Conservation (phyloP, 345 rosid genomes). For the Eucalyptus melliodora region DNA sequence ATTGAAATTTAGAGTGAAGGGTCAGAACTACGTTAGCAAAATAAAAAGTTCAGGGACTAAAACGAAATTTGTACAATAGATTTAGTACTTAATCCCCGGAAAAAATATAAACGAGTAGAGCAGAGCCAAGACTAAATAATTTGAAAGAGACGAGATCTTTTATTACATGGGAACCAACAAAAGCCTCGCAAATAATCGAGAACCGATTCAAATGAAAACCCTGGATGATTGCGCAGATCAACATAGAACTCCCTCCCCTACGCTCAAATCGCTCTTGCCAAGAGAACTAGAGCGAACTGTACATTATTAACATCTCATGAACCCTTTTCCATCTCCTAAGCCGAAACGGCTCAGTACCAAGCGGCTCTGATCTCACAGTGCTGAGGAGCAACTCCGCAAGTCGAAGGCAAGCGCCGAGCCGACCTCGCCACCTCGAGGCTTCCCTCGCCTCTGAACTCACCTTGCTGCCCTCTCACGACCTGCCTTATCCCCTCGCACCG, state of each 20-base stretch:
- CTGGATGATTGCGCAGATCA: neutral
- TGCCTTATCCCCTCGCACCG: slow-evolving; percentile 1
- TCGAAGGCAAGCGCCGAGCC: neutral
- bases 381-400: neutral
- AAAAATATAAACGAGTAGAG: neutral
- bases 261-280: neutral
- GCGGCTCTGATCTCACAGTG: neutral
- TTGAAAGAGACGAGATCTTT: neutral
- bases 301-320: neutral
- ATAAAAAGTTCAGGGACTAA: neutral
- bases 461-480: neutral
- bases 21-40: accelerated
- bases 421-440: neutral
- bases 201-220: neutral
- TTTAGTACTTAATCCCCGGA: neutral
- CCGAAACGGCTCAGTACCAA: neutral
- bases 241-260: neutral
- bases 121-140: neutral
- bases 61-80: neutral
- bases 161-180: neutral
- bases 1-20: accelerated
- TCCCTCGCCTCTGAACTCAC: neutral
- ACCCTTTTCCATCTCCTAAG: neutral
- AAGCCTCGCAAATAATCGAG: neutral
- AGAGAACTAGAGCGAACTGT: neutral